Conservation (phyloP, 352 stramenopile genomes). For the Phytophthora idaei region DNA sequence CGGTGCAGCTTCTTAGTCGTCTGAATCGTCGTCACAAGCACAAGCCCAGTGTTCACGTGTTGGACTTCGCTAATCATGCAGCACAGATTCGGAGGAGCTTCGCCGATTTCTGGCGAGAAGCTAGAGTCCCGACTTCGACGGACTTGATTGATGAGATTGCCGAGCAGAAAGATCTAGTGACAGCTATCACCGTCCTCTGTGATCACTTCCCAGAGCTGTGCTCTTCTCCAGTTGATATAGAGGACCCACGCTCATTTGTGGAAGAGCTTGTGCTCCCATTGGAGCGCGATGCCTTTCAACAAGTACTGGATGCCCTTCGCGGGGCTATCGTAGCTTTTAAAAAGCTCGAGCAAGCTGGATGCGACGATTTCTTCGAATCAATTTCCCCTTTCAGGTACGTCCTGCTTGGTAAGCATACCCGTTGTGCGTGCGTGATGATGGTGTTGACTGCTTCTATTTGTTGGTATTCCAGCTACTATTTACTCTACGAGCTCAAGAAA, state of each 20-base stretch:
- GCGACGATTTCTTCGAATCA: conserved; percentile 20
- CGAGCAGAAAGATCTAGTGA: conserved; percentile 41
- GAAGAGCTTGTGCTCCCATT: conserved; percentile 38
- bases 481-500: conserved; percentile 51
- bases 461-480: conserved; percentile 33
- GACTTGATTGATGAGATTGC: conserved; percentile 35
- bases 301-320: conserved; percentile 55
- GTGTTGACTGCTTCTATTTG: conserved; percentile 7
- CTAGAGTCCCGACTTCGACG: conserved; percentile 24
- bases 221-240: conserved; percentile 16
- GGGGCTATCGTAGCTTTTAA: conserved; percentile 33
- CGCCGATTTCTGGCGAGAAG: conserved; percentile 55
- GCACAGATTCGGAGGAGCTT: conserved; percentile 67
- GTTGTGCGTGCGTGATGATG: neutral
- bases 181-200: conserved; percentile 47
- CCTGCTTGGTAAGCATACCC: neutral
- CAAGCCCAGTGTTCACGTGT: conserved; percentile 54
- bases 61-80: conserved; percentile 81
- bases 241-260: conserved; percentile 35
- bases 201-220: conserved; percentile 48
- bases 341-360: conserved; percentile 26
- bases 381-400: conserved; percentile 47
- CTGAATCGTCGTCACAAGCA: conserved; percentile 71
- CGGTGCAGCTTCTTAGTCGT: conserved; percentile 84
- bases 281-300: conserved; percentile 63